phyloP scores from a whole-genome alignment of 2,329 filamentous ascomycete genomes.

The Colletotrichum abscissum region DNA sequence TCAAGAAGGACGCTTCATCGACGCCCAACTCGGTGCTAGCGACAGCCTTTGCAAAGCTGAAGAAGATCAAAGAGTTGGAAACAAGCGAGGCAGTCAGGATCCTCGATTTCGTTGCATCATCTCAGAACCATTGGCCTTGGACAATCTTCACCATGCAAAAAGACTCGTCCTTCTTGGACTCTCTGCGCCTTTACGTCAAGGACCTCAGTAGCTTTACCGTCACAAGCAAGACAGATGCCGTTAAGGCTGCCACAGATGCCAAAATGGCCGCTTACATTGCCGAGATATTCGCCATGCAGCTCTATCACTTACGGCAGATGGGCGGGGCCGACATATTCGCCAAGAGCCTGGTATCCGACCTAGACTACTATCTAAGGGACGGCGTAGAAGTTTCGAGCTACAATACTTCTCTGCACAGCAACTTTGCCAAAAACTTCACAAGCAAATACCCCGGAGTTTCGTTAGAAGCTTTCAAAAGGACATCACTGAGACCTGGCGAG shows the following conservation, averaged over 20 bases:
- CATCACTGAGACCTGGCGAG: constrained; percentile 70
- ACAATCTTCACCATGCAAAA: constrained; percentile 83
- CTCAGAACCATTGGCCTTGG: constrained; percentile 97
- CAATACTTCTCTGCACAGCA: constrained; percentile 87
- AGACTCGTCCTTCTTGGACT: constrained; percentile 78
- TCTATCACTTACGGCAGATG: constrained; percentile 86
- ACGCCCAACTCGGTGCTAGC: constrained; percentile 75
- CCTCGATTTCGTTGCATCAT: constrained; percentile 86
- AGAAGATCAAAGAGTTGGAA: constrained; percentile 72
- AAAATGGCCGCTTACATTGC: constrained; percentile 84
- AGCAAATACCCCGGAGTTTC: constrained; percentile 79
- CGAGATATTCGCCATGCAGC: constrained; percentile 89
- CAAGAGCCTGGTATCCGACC: constrained; percentile 76
- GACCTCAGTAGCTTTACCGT: constrained; percentile 63
- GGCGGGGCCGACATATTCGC: constrained; percentile 74
- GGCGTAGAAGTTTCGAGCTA: constrained; percentile 85
- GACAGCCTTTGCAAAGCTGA: constrained; percentile 78
- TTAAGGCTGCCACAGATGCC: constrained; percentile 70
- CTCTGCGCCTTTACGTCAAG: constrained; percentile 77
- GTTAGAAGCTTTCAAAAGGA: constrained; percentile 84
- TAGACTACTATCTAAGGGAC: constrained; percentile 84
- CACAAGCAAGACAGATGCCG: constrained; percentile 65
- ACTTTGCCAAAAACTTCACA: constrained; percentile 86
- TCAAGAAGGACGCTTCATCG: constrained; percentile 61
- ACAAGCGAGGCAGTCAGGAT: constrained; percentile 78